phyloP scores from a whole-genome alignment of 2,329 filamentous ascomycete genomes.

The Iodosphaeria phyllophila region DNA sequence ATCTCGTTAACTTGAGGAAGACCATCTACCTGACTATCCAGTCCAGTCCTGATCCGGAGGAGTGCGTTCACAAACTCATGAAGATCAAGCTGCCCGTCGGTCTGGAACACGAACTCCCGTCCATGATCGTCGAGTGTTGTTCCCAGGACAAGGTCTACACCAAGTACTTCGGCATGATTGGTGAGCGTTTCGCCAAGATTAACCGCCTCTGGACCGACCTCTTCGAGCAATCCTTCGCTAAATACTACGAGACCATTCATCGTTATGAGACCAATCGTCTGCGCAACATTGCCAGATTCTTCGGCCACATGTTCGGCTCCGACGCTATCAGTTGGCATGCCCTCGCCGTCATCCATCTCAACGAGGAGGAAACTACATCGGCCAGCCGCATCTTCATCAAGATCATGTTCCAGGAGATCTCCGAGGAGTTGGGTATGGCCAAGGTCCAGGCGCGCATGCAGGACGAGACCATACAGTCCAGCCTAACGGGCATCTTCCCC shows the following conservation, averaged over 20 bases:
- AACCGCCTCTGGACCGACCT: slow-evolving; percentile 89
- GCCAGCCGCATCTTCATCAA: slow-evolving; percentile 97
- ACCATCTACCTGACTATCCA: slow-evolving; percentile 97
- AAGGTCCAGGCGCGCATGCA: slow-evolving; percentile 59
- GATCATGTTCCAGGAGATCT: slow-evolving; percentile 85
- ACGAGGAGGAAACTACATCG: slow-evolving; percentile 92
- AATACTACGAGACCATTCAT: slow-evolving; percentile 96
- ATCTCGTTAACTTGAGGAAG: slow-evolving; percentile 79
- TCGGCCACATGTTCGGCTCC: slow-evolving; percentile 73
- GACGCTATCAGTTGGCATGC: slow-evolving; percentile 90
- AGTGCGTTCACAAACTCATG: slow-evolving; percentile 94
- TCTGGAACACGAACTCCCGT: slow-evolving; percentile 75
- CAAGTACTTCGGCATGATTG: slow-evolving; percentile 91
- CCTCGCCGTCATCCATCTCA: slow-evolving; percentile 68
- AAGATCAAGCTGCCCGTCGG: slow-evolving; percentile 77
- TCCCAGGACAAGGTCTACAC: slow-evolving; percentile 94
- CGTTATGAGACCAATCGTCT: slow-evolving; percentile 91
- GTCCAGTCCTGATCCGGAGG: slow-evolving; percentile 89
- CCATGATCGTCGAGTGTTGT: slow-evolving; percentile 95
- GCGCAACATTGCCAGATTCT: slow-evolving; percentile 88
- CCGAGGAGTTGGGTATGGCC: slow-evolving; percentile 69
- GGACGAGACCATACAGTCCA: slow-evolving; percentile 61
- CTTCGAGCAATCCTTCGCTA: slow-evolving; percentile 76
- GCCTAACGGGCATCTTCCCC: slow-evolving; percentile 75
- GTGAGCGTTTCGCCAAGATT: slow-evolving; percentile 87